Conservation (phyloP, 129 eudicot species). For the Flaveria sonorensis region DNA sequence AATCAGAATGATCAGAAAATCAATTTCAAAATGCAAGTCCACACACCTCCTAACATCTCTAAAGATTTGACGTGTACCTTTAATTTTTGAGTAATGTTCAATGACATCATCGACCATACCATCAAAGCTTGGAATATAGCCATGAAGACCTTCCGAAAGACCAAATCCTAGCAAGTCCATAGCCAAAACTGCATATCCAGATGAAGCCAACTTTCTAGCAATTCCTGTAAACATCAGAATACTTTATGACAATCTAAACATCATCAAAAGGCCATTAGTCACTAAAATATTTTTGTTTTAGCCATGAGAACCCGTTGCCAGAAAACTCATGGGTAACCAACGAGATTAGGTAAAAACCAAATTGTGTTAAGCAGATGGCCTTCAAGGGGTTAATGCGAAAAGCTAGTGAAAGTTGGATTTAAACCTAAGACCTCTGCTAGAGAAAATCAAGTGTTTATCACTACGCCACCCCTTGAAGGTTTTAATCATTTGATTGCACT, state of each 20-base stretch:
- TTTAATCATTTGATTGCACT: background rate
- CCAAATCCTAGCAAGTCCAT: constrained; percentile 96
- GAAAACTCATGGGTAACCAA: too few relatives aligned
- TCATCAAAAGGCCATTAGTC: background rate
- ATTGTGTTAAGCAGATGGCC: too few relatives aligned
- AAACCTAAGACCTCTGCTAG: too few relatives aligned
- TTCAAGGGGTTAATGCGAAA: too few relatives aligned
- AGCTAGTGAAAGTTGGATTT: too few relatives aligned
- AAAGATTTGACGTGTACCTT: constrained; percentile 53
- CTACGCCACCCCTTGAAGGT: too few relatives aligned
- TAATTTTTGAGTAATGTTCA: constrained; percentile 73
- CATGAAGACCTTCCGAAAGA: constrained; percentile 94
- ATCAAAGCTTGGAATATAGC: constrained; percentile 71
- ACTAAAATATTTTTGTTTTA: too few relatives aligned
- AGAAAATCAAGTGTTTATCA: too few relatives aligned
- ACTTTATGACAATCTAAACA: constrained; percentile 22
- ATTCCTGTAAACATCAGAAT: constrained; percentile 51
- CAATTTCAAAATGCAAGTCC: background rate
- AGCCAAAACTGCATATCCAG: constrained; percentile 81
- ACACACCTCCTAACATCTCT: background rate
- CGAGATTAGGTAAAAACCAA: too few relatives aligned
- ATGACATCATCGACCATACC: constrained; percentile 67
- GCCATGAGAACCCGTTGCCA: too few relatives aligned
- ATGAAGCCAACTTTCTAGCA: constrained; percentile 76
- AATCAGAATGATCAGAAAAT: background rate